A percentile compares a stretch with the other conserved stretches of the same genome.
Evolutionary conservation across 2,329 filamentous ascomycete species (phyloP).

Genomic region (Exophiala alcalophila): DNA sequence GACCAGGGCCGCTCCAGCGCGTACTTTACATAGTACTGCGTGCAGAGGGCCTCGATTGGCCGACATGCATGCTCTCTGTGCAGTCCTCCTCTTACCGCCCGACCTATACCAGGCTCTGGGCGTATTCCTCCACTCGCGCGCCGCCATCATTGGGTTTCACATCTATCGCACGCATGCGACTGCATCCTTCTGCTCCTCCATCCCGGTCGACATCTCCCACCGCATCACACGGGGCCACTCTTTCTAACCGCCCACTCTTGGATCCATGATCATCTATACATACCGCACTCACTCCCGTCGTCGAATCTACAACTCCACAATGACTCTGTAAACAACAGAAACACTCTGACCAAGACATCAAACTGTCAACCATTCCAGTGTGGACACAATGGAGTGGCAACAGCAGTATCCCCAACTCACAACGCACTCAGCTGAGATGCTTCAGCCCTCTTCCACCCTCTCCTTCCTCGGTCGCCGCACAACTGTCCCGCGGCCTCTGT

Average conservation of each 20-base stretch:
- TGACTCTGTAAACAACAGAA: too few species aligned
- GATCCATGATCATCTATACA: conserved; percentile 22
- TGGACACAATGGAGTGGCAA: conserved; percentile 26
- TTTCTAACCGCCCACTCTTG: conserved; percentile 23
- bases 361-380: conserved; percentile 5
- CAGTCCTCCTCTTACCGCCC: conserved; percentile 21
- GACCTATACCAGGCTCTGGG: conserved; percentile 16
- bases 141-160: conserved; percentile 22
- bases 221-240: conserved; percentile 23
- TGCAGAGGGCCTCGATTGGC: conserved; percentile 23
- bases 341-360: too few species aligned
- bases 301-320: conserved; percentile 27
- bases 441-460: conserved; percentile 24
- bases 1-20: conserved; percentile 21
- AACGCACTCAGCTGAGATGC: conserved; percentile 23
- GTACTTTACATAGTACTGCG: conserved; percentile 25
- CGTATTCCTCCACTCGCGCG: conserved; percentile 15
- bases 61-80: background rate
- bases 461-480: conserved; percentile 26
- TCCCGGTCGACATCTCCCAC: conserved; percentile 15
- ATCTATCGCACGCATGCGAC: conserved; percentile 24
- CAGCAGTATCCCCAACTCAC: conserved; percentile 12
- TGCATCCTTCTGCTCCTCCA: conserved; percentile 17
- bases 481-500: conserved; percentile 31
- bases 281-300: conserved; percentile 26